A percentile compares a stretch with the other conserved stretches of the same genome.
Conservation (phyloP, 331 rosid genomes). For the Malus hybrid region DNA sequence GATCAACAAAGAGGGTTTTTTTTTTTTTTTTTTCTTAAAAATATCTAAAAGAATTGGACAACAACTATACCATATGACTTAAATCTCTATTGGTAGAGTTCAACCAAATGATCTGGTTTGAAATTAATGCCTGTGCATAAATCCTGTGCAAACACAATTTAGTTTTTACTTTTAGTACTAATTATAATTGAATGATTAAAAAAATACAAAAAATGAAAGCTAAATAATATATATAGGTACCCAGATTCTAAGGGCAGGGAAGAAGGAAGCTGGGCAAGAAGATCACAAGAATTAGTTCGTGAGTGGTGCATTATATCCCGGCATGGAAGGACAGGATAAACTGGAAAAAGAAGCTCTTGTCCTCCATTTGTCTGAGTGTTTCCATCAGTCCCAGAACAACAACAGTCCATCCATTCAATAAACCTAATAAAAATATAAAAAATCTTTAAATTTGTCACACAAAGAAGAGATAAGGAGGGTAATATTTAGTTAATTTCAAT, state of each 20-base stretch:
- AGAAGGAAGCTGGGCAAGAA: constrained; percentile 58
- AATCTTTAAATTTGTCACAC: not conserved
- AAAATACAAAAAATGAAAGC: not conserved
- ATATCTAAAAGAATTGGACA: not conserved
- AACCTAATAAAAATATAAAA: constrained; percentile 29
- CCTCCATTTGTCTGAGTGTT: constrained; percentile 36
- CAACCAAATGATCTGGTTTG: constrained; percentile 73
- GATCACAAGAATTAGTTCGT: constrained; percentile 48
- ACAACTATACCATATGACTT: not conserved
- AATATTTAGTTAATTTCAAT: no score
- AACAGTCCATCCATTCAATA: constrained; percentile 74
- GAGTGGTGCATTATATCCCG: constrained; percentile 69
- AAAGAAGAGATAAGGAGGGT: not conserved
- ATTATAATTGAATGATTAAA: not conserved
- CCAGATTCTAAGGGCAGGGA: constrained; percentile 66
- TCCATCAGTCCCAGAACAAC: constrained; percentile 77
- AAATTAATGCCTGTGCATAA: constrained; percentile 55
- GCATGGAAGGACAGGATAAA: constrained; percentile 50
- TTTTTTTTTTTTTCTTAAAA: no score
- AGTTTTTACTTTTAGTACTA: not conserved
- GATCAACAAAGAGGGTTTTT: not conserved
- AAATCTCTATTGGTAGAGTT: constrained; percentile 46
- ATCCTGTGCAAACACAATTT: constrained; percentile 32
- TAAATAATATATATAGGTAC: constrained; percentile 20
- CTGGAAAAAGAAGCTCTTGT: constrained; percentile 54